A percentile compares a stretch with the other conserved stretches of the same genome.
phyloP scores from a whole-genome alignment of 2,329 filamentous ascomycete species.

The Colletotrichum lentis region DNA sequence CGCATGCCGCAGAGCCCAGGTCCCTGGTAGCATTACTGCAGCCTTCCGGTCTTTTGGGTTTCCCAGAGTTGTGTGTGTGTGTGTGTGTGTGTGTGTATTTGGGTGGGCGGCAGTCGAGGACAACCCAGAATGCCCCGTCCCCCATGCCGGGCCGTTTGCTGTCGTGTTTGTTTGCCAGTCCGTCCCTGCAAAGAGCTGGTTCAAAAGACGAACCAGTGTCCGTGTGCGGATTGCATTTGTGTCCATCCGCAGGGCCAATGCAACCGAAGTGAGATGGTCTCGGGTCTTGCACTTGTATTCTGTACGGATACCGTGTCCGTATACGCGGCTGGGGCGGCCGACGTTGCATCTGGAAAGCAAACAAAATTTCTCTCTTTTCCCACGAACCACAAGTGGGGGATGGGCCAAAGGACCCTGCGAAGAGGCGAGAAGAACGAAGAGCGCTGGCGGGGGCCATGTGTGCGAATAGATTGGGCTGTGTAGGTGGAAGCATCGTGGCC shows the following conservation, averaged over 20 bases:
- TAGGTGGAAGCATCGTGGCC: neutral
- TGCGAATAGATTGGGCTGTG: neutral
- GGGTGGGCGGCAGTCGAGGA: too few relatives aligned
- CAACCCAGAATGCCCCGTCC: too few relatives aligned
- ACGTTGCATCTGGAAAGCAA: conserved; percentile 27
- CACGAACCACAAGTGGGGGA: conserved; percentile 16
- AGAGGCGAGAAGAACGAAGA: neutral
- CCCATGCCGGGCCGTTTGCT: conserved; percentile 3
- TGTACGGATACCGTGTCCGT: neutral
- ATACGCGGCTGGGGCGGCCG: conserved; percentile 14
- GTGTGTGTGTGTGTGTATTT: too few relatives aligned
- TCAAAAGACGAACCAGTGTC: neutral
- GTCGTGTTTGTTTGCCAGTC: conserved; percentile 14
- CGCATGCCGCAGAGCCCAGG: conserved; percentile 27
- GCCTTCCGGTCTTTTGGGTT: neutral
- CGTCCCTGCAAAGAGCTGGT: neutral
- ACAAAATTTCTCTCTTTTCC: conserved; percentile 7
- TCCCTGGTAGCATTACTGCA: conserved; percentile 24
- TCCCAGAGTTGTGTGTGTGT: neutral
- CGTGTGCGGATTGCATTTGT: conserved; percentile 5
- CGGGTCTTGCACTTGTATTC: too few relatives aligned
- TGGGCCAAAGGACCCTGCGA: neutral
- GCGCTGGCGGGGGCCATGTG: neutral
- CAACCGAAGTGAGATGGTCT: conserved; percentile 8
- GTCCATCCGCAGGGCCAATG: conserved; percentile 13